Base-by-base conservation (phyloP, 306 rosid species). In the Benincasa hispida region DNA sequence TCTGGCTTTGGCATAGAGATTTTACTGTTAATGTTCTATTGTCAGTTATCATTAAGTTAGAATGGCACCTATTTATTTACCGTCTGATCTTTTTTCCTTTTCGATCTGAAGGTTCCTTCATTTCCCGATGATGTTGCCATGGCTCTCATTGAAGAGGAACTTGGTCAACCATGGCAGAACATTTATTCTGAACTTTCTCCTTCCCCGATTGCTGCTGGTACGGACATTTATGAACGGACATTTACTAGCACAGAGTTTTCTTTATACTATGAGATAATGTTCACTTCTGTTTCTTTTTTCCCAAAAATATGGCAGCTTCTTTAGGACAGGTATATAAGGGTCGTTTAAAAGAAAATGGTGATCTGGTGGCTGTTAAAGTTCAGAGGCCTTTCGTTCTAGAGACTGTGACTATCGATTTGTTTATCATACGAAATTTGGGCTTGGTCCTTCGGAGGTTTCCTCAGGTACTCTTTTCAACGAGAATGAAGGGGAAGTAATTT, bases 131-230 rank as follows among this genome's bases (percentile, higher is more conserved):
- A 94, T 85, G 77, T 94, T 42, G 98, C 98, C 82, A 94, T 94
- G 98, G 95, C 97, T 85, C 83, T 94, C 77, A 82, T 94, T 77
- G 88, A 94, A 75, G 98, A 94, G 87, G 98, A 94, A 82, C 97
- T 94, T 82, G 98, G 97, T 85, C 96, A 87, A 83, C 98, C 96
- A 22, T 94, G 98, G 98, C 90, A 88, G 53, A 87, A 91, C 61
- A 50, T 94, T 12, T 94, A 91, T 81, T 91, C 96, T 60, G 98
- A 94, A 79, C 91, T 94, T 67, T 87, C 98, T 57, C 45, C 98
- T 79, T 94, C 98, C 65, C 98, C 98, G 35, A 94, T 94, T 81
- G 97, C 98, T 55, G 98, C 98, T 55, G 98, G 98, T 94, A 90
- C 82, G 81, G 79, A 25, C 56, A 69, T 22, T 22, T 76, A 35